Conservation (phyloP, 257 asterid species). For the Galeopsis tetrahit region DNA sequence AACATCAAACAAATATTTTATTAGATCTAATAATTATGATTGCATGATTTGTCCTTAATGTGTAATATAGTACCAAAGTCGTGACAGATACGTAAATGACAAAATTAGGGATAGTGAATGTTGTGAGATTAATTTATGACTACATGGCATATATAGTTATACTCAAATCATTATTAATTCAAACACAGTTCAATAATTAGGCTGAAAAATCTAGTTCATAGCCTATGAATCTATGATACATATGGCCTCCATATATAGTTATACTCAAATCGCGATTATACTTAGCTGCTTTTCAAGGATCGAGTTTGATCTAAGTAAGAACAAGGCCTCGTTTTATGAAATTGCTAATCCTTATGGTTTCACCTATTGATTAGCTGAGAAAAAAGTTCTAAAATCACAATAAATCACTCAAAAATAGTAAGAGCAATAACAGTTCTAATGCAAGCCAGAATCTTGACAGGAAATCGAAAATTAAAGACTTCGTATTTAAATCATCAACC, state of each 20-base stretch:
- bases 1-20: conserved; percentile 36
- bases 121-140: not conserved
- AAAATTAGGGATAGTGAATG: not conserved
- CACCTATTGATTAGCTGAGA: not conserved
- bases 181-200: not conserved
- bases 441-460: not conserved
- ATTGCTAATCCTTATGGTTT: not conserved
- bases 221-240: not conserved
- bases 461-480: not conserved
- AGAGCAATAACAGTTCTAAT: not conserved
- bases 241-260: conserved; percentile 10
- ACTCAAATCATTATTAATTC: not conserved
- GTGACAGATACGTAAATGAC: not conserved
- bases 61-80: not conserved
- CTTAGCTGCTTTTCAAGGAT: not conserved
- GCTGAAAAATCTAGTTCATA: not conserved
- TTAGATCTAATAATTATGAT: conserved; percentile 16
- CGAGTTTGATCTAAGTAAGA: conserved; percentile 1
- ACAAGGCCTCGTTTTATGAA: not conserved
- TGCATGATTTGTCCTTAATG: not conserved
- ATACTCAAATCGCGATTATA: not conserved
- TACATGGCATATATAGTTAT: not conserved
- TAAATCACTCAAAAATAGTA: conserved; percentile 1
- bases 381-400: not conserved
- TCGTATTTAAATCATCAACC: conserved; percentile 23